Conservation (phyloP, 148 eudicot genomes). For the Rhododendron vialii region DNA sequence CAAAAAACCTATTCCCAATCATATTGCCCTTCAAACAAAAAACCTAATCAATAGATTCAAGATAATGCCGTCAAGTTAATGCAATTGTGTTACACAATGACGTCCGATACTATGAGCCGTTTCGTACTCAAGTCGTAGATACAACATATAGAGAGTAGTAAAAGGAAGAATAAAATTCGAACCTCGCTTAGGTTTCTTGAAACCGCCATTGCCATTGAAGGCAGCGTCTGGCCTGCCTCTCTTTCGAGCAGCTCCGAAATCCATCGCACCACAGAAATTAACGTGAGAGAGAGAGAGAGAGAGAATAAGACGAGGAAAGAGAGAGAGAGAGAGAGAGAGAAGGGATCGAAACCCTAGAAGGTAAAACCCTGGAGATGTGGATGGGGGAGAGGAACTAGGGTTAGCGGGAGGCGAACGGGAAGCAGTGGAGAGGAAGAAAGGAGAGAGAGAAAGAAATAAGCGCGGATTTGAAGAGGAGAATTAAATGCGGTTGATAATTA, state of each 20-base stretch:
- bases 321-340: not conserved
- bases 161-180: not conserved
- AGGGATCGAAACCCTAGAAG: not conserved
- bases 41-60: too few species aligned
- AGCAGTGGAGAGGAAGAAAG: not conserved
- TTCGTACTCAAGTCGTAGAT: not conserved
- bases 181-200: conserved; percentile 69
- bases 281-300: not conserved
- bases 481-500: conserved; percentile 18
- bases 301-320: not conserved
- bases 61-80: too few species aligned
- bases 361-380: not conserved
- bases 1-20: not conserved
- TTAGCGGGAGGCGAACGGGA: not conserved
- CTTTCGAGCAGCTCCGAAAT: conserved; percentile 55
- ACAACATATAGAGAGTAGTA: not conserved
- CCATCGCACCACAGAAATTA: conserved; percentile 34
- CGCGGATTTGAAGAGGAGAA: conserved; percentile 17
- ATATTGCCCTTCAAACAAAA: not conserved
- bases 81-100: not conserved
- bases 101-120: not conserved
- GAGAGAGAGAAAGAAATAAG: conserved; percentile 4
- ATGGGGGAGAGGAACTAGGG: not conserved
- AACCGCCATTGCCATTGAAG: conserved; percentile 55
- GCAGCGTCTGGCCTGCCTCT: conserved; percentile 45